Base-by-base conservation (phyloP, 768 basidiomycete species). In the Collybia nuda region DNA sequence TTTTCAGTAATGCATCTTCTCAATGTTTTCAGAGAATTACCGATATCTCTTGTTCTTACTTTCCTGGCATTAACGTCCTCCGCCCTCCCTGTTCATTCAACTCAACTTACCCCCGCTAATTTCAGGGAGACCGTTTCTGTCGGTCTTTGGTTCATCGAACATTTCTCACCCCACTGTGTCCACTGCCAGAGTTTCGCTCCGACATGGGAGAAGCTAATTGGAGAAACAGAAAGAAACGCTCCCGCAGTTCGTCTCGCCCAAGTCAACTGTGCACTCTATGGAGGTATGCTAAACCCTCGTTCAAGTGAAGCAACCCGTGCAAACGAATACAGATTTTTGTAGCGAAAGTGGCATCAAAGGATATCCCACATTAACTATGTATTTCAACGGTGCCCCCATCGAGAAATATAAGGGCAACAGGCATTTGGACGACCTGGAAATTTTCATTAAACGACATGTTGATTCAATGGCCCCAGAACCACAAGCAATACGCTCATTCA, bases 141-240 rank as follows among this genome's bases (percentile, higher is more conserved):
- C 0, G 89, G 88, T n/a, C 69, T 83, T 3, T 90, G 86, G 86
- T 84, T 95, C 51, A 73, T 96, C 43, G 93, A 96, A 59, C 87
- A 90, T 66, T 97, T 82, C 64, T 93, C 90, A 1, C 94, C 94
- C 0, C 86, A 85, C 61, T 97, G 94, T 59, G 63, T 67, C 3
- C 93, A 96, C 62, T 97, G 93, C 67, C 75, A 77, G 26, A 64
- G 70, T 0, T 96, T 97, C 57, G 84, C 82, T 8, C 87, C 93
- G 0, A 92, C 86, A 22, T 97, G 94, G 93, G 74, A 83, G 38
- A 68, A 83, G 42, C 72, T 96, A 6, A 82, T 81, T 5, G 66
- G 71, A 14, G 73, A 82, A 26, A 74, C 74, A 23, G 70, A 76
- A 67, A 72, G 60, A 52, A 78, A 75, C 67, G 67, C 66, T 14